Conservation (phyloP, 2,329 filamentous ascomycete genomes). For the Cladosporium halotolerans region DNA sequence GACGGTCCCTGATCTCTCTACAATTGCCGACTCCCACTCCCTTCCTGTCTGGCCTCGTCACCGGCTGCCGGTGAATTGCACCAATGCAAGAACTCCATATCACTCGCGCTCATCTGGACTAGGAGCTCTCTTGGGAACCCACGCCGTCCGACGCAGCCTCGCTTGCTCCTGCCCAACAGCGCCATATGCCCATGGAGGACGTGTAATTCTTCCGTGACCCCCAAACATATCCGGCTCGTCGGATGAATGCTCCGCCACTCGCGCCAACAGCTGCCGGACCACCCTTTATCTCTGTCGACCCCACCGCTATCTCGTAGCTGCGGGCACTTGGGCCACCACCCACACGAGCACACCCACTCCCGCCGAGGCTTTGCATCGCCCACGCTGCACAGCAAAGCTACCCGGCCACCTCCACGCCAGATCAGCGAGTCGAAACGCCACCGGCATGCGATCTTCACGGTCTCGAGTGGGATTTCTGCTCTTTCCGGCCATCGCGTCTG, state of each 20-base stretch:
- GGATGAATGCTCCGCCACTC: slow-evolving; percentile 9
- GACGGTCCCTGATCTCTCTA: neutral
- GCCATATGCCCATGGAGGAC: neutral
- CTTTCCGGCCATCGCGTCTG: too few relatives aligned
- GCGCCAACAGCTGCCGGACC: slow-evolving; percentile 5
- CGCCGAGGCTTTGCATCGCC: neutral
- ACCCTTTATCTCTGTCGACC: slow-evolving; percentile 4
- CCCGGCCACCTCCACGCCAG: slow-evolving; percentile 1
- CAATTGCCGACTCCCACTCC: neutral
- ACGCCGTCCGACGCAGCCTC: neutral
- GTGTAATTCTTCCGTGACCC: neutral
- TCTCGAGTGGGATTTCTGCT: slow-evolving; percentile 1
- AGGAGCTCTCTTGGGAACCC: neutral
- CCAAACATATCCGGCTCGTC: slow-evolving; percentile 5
- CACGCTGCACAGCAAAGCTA: neutral
- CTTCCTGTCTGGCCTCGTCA: neutral
- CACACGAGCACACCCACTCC: neutral
- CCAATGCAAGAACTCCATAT: neutral
- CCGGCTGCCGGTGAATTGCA: neutral
- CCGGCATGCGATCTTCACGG: neutral
- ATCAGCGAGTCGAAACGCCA: neutral
- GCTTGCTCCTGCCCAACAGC: neutral
- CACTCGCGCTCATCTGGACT: neutral
- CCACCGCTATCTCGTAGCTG: slow-evolving; percentile 7
- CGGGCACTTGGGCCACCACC: neutral